These are phyloP conservation scores for Cyberlindnera maclurae DNA, from an alignment of 805 yeast species.

Conservation along the genomic window DNA sequence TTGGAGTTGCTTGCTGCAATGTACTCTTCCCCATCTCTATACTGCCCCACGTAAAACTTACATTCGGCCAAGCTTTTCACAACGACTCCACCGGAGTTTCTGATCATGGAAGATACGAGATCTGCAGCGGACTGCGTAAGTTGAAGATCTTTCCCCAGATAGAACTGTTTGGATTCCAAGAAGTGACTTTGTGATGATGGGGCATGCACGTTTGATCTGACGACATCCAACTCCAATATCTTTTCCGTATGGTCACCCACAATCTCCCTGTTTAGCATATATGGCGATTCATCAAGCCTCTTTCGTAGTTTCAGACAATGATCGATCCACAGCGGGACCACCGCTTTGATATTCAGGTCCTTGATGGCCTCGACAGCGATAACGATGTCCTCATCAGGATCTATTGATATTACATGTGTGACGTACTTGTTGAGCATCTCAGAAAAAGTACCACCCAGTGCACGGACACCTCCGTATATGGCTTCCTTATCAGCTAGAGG, in stretches of 20 bases:
- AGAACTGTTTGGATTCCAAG: constrained; percentile 40
- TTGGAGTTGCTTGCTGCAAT: constrained; percentile 34
- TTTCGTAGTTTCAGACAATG: constrained; percentile 52
- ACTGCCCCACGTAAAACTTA: constrained; percentile 54
- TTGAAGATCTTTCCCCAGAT: constrained; percentile 47
- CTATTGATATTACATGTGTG: constrained; percentile 67
- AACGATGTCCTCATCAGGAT: constrained; percentile 50
- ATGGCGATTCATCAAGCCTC: constrained; percentile 46
- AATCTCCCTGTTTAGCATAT: constrained; percentile 25
- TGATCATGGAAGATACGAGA: constrained; percentile 39
- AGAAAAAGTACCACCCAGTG: constrained; percentile 71
- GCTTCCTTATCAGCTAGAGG: constrained; percentile 56
- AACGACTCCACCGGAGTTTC: constrained; percentile 48
- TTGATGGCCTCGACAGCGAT: constrained; percentile 41
- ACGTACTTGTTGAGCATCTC: constrained; percentile 59
- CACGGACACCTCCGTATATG: constrained; percentile 56
- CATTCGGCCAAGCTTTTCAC: constrained; percentile 25
- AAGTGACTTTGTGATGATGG: constrained; percentile 18
- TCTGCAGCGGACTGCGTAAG: constrained; percentile 37
- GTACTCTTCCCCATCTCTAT: constrained; percentile 52
- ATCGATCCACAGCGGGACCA: constrained; percentile 75
- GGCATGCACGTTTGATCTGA: constrained; percentile 5
- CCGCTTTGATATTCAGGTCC: constrained; percentile 44
- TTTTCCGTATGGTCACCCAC: constrained; percentile 5
- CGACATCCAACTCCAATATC: constrained; percentile 11